A percentile compares a stretch with the other conserved stretches of the same genome.
Evolutionary conservation across 495 filamentous ascomycete genomes (phyloP).

Genomic region (Letharia lupina): DNA sequence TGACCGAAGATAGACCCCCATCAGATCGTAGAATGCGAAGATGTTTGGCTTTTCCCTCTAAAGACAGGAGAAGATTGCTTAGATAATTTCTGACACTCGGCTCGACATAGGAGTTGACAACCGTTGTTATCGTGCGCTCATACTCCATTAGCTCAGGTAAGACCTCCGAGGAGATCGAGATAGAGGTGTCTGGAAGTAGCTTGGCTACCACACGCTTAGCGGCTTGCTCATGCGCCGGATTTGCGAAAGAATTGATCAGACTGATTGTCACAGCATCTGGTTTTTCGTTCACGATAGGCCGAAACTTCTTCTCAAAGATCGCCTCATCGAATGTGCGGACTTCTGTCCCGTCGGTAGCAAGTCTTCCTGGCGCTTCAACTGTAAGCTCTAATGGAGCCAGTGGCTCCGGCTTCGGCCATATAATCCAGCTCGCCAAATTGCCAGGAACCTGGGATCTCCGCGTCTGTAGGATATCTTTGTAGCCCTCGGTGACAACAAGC

Average conservation of each 20-base stretch:
- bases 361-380: constrained; percentile 40
- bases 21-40: constrained; percentile 45
- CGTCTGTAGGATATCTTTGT: constrained; percentile 36
- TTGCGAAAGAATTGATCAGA: constrained; percentile 42
- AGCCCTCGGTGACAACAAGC: constrained; percentile 35
- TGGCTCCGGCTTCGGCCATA: constrained; percentile 40
- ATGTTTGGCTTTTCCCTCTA: constrained; percentile 34
- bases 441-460: constrained; percentile 44
- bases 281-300: constrained; percentile 28
- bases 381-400: constrained; percentile 43
- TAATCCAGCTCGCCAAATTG: constrained; percentile 40
- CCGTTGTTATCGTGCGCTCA: constrained; percentile 44
- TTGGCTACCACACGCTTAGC: constrained; percentile 35
- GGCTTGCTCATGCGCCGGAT: constrained; percentile 34
- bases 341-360: constrained; percentile 37
- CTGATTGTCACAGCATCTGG: constrained; percentile 42
- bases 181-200: constrained; percentile 32
- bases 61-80: constrained; percentile 31
- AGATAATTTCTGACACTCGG: constrained; percentile 42
- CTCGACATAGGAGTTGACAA: constrained; percentile 44
- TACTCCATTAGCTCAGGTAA: constrained; percentile 44
- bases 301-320: constrained; percentile 30
- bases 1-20: constrained; percentile 39
- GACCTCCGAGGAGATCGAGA: constrained; percentile 41
- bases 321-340: constrained; percentile 36